Percentiles rank a stretch among this genome's conserved stretches.
Evolutionary conservation across 106 monocot genomes (phyloP).

Genomic region (Ottelia alismoides): DNA sequence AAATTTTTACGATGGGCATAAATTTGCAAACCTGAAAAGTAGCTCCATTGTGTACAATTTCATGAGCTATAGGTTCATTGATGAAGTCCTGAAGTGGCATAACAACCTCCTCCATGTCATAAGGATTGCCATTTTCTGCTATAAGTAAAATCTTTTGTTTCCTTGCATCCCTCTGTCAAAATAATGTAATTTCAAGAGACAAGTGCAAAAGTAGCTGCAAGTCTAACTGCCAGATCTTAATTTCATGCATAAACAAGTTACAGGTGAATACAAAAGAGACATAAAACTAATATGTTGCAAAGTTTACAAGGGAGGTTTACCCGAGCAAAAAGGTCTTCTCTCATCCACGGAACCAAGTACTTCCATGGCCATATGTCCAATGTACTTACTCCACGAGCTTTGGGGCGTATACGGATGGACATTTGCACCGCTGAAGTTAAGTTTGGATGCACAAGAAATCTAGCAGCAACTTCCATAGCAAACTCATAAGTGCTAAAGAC

Average conservation of each 20-base stretch:
- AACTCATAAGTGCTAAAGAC: constrained; percentile 97
- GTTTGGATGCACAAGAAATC: constrained; percentile 93
- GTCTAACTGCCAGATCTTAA: too few relatives aligned
- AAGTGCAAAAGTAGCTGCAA: too few relatives aligned
- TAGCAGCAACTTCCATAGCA: constrained; percentile 86
- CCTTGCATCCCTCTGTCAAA: constrained; percentile 65
- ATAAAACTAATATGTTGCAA: too few relatives aligned
- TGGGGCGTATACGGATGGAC: constrained; percentile 41
- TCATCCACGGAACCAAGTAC: constrained; percentile 96
- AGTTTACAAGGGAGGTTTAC: too few relatives aligned
- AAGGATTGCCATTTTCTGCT: constrained; percentile 28
- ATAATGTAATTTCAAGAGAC: neutral
- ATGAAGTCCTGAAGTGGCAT: constrained; percentile 81
- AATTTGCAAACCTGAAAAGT: constrained; percentile 93
- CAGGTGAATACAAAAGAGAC: too few relatives aligned
- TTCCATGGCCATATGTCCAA: constrained; percentile 99
- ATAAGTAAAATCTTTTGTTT: constrained; percentile 11
- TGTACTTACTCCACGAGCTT: constrained; percentile 60
- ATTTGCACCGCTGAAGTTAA: constrained; percentile 80
- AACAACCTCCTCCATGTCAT: constrained; percentile 59
- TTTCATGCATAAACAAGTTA: too few relatives aligned
- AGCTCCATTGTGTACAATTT: constrained; percentile 94
- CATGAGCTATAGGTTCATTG: constrained; percentile 76
- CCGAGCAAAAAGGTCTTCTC: constrained; percentile 79
- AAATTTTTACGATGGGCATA: too few relatives aligned